These are phyloP conservation scores for Tilletia indica DNA, from an alignment of 1,284 basidiomycete species.

Conservation along the genomic window DNA sequence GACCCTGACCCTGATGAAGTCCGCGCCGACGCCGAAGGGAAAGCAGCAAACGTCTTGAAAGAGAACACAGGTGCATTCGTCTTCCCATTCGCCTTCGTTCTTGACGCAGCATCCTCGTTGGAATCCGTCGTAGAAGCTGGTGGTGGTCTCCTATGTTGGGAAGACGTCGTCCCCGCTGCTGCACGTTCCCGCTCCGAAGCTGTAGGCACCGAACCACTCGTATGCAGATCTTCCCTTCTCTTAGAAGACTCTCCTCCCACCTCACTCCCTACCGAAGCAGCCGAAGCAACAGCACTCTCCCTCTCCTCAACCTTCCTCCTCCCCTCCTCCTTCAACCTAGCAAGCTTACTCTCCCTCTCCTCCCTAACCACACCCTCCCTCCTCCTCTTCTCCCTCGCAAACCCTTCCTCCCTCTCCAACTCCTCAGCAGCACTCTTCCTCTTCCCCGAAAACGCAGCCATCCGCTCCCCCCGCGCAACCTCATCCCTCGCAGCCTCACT, in stretches of 20 bases:
- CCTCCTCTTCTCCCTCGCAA: conserved; percentile 64
- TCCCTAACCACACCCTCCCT: conserved; percentile 53
- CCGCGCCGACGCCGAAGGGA: not conserved
- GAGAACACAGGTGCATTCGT: conserved; percentile 2
- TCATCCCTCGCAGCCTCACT: conserved; percentile 75
- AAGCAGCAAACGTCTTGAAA: conserved; percentile 6
- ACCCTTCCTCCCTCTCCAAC: conserved; percentile 75
- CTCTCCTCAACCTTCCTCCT: conserved; percentile 20
- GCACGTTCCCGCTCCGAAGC: not conserved
- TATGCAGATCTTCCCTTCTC: not conserved
- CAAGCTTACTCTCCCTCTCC: conserved; percentile 18
- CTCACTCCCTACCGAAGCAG: not conserved
- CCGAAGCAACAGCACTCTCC: not conserved
- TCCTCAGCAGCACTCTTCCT: conserved; percentile 78
- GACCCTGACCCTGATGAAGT: too few relatives aligned
- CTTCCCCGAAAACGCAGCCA: conserved; percentile 73
- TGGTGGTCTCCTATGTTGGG: not conserved
- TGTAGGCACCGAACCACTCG: not conserved
- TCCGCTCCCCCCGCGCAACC: conserved; percentile 70
- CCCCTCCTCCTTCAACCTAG: conserved; percentile 25
- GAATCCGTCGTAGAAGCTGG: too few relatives aligned
- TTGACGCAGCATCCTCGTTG: too few relatives aligned
- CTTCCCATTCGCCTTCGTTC: not conserved
- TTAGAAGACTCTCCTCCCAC: not conserved
- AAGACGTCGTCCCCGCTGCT: not conserved